Evolutionary conservation across 1,284 basidiomycete genomes (phyloP).

Genomic region (Cryptococcus sp.): DNA sequence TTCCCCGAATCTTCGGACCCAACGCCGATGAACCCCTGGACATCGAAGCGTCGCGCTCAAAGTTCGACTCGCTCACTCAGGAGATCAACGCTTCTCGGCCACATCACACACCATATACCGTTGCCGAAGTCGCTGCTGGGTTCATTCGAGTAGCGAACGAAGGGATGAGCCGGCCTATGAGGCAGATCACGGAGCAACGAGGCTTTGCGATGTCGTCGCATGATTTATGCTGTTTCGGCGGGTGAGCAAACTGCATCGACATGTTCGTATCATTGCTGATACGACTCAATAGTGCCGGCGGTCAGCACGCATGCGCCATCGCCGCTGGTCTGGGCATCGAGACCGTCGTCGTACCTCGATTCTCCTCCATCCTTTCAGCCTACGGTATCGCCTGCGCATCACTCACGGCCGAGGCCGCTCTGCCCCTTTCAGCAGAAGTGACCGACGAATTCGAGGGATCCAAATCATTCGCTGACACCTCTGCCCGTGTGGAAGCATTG

Average conservation of each 20-base stretch:
- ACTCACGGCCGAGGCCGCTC: constrained; percentile 26
- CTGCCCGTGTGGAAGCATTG: constrained; percentile 21
- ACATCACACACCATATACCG: constrained; percentile 27
- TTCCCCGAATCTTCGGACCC: constrained; percentile 58
- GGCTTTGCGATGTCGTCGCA: constrained; percentile 53
- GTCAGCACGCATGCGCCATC: constrained; percentile 33
- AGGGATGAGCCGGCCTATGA: constrained; percentile 53
- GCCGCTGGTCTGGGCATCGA: constrained; percentile 29
- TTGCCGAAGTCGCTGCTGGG: constrained; percentile 53
- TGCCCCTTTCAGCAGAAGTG: constrained; percentile 21
- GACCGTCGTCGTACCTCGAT: constrained; percentile 54
- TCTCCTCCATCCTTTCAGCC: constrained; percentile 54
- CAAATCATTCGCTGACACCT: constrained; percentile 15
- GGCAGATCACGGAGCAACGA: constrained; percentile 52
- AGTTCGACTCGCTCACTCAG: constrained; percentile 49
- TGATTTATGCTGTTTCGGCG: constrained; percentile 54
- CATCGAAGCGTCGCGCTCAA: constrained; percentile 36
- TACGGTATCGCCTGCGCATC: constrained; percentile 57
- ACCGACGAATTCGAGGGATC: constrained; percentile 37
- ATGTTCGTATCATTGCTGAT: neutral
- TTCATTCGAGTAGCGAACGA: constrained; percentile 37
- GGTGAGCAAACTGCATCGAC: constrained; percentile 22
- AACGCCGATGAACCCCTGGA: constrained; percentile 56
- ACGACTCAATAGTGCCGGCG: constrained; percentile 24
- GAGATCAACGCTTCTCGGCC: constrained; percentile 47